Conservation (phyloP, 2,329 filamentous ascomycete species). For the Colletotrichum liriopes region DNA sequence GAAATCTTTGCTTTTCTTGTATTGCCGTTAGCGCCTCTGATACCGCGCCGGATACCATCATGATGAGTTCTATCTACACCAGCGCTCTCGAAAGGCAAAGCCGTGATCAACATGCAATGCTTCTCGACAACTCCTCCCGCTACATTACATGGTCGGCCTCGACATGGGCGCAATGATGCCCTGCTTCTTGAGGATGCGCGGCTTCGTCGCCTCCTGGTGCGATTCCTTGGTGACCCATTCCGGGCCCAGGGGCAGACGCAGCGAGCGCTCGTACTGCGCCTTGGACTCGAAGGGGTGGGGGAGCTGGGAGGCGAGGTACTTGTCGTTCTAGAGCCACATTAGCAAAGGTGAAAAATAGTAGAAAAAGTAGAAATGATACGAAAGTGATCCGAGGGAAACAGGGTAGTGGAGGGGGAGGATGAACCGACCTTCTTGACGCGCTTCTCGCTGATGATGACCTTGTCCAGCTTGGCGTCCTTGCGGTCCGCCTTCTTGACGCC, state of each 20-base stretch:
- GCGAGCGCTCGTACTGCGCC: constrained; percentile 90
- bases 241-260: constrained; percentile 89
- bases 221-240: constrained; percentile 98
- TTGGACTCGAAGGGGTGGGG: constrained; percentile 92
- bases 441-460: constrained; percentile 95
- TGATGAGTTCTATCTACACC: constrained; percentile 6
- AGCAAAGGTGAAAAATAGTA: constrained; percentile 16
- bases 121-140: not conserved
- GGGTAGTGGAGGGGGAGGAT: not conserved
- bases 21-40: not conserved
- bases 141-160: constrained; percentile 72
- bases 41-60: constrained; percentile 9
- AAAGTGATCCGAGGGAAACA: not conserved
- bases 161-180: constrained; percentile 91
- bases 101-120: not conserved
- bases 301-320: constrained; percentile 86
- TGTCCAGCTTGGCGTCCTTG: constrained; percentile 85
- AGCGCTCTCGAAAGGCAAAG: not conserved
- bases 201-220: constrained; percentile 91
- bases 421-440: constrained; percentile 83
- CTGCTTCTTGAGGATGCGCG: constrained; percentile 90
- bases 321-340: constrained; percentile 75
- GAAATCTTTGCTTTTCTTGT: not conserved
- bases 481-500: constrained; percentile 84
- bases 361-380: constrained; percentile 2